phyloP scores from a whole-genome alignment of 2,329 filamentous ascomycete genomes.

The Ceratocystis smalleyi region DNA sequence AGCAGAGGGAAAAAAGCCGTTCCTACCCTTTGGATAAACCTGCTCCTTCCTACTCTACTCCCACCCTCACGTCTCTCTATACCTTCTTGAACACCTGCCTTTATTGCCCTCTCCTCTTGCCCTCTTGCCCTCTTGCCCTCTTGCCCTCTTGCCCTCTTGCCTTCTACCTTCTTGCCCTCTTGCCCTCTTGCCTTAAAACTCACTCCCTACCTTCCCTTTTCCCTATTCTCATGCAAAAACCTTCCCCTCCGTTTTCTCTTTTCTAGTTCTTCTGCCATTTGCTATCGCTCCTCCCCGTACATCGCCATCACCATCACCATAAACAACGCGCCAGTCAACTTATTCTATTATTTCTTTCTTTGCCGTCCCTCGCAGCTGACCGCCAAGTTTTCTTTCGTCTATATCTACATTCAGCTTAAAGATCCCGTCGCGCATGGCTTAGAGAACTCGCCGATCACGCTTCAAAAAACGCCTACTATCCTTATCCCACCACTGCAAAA shows the following conservation, averaged over 20 bases:
- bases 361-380: background rate
- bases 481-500: background rate
- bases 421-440: background rate
- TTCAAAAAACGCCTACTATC: background rate
- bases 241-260: background rate
- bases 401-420: background rate
- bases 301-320: background rate
- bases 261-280: background rate
- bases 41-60: background rate
- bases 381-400: background rate
- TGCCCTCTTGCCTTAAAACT: background rate
- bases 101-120: background rate
- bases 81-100: background rate
- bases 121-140: background rate
- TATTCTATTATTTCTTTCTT: background rate
- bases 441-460: background rate
- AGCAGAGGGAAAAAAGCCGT: background rate
- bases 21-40: background rate
- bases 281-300: no score
- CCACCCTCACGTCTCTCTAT: no score
- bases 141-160: background rate
- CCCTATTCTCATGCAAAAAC: background rate
- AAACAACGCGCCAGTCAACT: background rate
- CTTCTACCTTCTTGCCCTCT: slow-evolving; percentile 5
- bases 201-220: background rate